Base-by-base conservation (phyloP, 2,329 filamentous ascomycete genomes). In the Trematosphaeria pertusa region DNA sequence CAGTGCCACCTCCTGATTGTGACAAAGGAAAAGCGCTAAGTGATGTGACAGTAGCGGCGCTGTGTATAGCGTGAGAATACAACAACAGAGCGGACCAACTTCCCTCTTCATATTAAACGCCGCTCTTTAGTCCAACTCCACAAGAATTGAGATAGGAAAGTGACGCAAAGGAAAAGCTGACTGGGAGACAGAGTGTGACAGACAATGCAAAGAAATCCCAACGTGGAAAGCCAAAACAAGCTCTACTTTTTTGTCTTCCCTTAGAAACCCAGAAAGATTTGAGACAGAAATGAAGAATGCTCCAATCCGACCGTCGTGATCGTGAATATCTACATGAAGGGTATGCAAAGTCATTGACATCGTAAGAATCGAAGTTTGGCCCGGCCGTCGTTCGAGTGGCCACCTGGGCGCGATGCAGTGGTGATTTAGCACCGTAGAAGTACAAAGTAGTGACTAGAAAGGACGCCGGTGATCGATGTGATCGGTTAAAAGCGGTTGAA, bases 311-410 rank as follows among this genome's bases (percentile, higher is more conserved):
- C 33, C 33, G 18, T 41, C 18, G 28, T 52, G 15, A 37, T 58
- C 43, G 36, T 54, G 32, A 58, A 46, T 43, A 54, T 54, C 18
- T 56, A 59, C 45, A 59, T 31, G 19, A 46, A 56, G 48, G 22
- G 11, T 31, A 46, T 24, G 37, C 31, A 41, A 50, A 34, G 40
- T 37, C 52, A 37, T 58, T 10, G 37, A 41, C 31, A 43, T 52
- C 47, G 33, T 54, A 20, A 54, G 45, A 56, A 50, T 28, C 14
- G 36, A 50, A 53, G 11, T 17, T 20, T 26, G 38, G 43, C 34
- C 22, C 40, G 18, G 39, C 46, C 43, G 24, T 28, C 24, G 43
- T 44, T 35, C 30, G 24, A 20, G 30, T 12, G 42, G 37, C 49
- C 40, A 19, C 48, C 37, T 22, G 48, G 48, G 41, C 44, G 5